Conservation (phyloP, 2,329 filamentous ascomycete genomes). For the Colletotrichum musae region DNA sequence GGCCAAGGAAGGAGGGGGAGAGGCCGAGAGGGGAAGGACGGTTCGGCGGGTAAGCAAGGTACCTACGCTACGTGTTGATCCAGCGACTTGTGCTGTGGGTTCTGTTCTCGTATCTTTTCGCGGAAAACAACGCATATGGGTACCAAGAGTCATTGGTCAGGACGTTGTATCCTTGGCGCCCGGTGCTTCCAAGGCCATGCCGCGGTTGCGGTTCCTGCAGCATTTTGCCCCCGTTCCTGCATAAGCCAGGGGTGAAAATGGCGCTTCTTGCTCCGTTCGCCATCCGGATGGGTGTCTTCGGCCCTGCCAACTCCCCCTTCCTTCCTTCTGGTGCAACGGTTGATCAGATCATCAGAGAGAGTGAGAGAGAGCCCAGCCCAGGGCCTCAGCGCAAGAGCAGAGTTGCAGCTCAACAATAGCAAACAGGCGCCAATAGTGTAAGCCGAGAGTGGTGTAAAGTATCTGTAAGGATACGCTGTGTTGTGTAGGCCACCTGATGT, state of each 20-base stretch:
- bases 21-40: slow-evolving; percentile 18
- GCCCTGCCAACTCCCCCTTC: slow-evolving; percentile 11
- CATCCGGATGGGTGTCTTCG: neutral
- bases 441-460: too few relatives aligned
- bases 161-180: slow-evolving; percentile 31
- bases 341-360: neutral
- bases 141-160: slow-evolving; percentile 6
- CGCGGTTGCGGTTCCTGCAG: slow-evolving; percentile 41
- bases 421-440: too few relatives aligned
- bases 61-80: neutral
- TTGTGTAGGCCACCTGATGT: too few relatives aligned
- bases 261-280: slow-evolving; percentile 36
- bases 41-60: slow-evolving; percentile 24
- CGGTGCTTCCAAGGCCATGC: slow-evolving; percentile 34
- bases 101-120: slow-evolving; percentile 22
- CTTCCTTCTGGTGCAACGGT: slow-evolving; percentile 26
- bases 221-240: slow-evolving; percentile 39
- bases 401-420: too few relatives aligned
- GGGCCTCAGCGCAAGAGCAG: too few relatives aligned
- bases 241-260: slow-evolving; percentile 41
- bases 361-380: too few relatives aligned
- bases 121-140: neutral
- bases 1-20: slow-evolving; percentile 10
- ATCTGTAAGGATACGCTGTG: too few relatives aligned
- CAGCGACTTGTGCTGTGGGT: slow-evolving; percentile 15